Evolutionary conservation across 2,329 filamentous ascomycete species (phyloP).

Genomic region (Paraphaeosphaeria sporulosa): DNA sequence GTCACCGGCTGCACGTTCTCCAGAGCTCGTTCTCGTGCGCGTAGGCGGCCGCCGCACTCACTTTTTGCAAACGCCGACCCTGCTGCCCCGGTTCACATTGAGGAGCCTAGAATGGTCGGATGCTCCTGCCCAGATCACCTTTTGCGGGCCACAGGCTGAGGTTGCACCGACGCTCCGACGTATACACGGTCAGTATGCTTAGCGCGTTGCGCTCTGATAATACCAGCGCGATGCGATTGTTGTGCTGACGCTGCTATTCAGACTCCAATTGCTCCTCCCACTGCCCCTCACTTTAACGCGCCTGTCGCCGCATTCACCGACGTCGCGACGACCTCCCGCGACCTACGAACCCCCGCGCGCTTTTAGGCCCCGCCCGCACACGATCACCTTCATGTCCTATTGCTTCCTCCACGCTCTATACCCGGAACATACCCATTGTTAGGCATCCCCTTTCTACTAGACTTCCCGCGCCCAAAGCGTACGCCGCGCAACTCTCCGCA

Average conservation of each 20-base stretch:
- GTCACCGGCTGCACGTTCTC: slow-evolving; percentile 7
- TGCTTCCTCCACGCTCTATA: slow-evolving; percentile 7
- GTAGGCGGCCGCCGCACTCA: slow-evolving; percentile 13
- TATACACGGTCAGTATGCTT: slow-evolving; percentile 24
- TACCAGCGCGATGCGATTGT: slow-evolving; percentile 9
- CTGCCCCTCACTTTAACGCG: slow-evolving; percentile 7
- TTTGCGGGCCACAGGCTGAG: slow-evolving; percentile 38
- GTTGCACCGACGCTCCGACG: slow-evolving; percentile 25
- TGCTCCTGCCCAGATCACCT: slow-evolving; percentile 29
- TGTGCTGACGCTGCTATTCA: slow-evolving; percentile 19
- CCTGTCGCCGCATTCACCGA: slow-evolving; percentile 13
- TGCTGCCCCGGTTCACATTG: slow-evolving; percentile 18
- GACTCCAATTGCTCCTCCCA: slow-evolving; percentile 14
- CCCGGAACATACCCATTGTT: slow-evolving; percentile 15
- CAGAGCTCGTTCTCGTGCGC: background rate
- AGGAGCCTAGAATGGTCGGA: slow-evolving; percentile 38
- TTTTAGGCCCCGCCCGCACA: slow-evolving; percentile 6
- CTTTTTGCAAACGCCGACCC: slow-evolving; percentile 14
- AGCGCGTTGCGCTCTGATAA: slow-evolving; percentile 16
- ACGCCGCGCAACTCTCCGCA: background rate
- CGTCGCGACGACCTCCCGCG: slow-evolving; percentile 11
- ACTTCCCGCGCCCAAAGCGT: background rate
- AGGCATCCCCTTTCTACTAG: slow-evolving; percentile 5
- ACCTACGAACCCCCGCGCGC: slow-evolving; percentile 13
- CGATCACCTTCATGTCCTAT: slow-evolving; percentile 23